These are phyloP conservation scores for Trichosporon sp. DNA, from an alignment of 1,284 basidiomycete species.

Conservation along the genomic window DNA sequence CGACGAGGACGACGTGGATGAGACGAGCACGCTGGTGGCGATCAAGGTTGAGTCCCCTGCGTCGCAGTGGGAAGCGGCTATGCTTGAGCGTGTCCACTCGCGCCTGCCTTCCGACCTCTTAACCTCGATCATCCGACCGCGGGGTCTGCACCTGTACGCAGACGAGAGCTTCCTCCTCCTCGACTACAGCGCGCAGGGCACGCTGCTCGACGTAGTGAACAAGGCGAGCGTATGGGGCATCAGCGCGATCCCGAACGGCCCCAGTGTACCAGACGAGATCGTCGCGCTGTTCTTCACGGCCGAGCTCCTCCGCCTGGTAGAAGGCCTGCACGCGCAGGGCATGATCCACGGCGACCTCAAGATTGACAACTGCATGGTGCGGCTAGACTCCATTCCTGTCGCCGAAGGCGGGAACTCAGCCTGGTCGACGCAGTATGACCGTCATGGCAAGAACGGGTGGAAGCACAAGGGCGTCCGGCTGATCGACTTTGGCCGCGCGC, in stretches of 20 bases:
- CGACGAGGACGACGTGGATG: constrained; percentile 57
- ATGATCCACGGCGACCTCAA: constrained; percentile 98
- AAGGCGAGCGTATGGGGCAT: constrained; percentile 60
- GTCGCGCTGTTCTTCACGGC: constrained; percentile 92
- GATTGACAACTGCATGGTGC: constrained; percentile 95
- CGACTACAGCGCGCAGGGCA: constrained; percentile 84
- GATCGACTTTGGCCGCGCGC: constrained; percentile 93
- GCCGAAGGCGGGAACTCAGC: constrained; percentile 55
- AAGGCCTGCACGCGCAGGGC: constrained; percentile 70
- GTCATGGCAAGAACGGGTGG: constrained; percentile 78
- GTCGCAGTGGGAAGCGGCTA: constrained; percentile 88
- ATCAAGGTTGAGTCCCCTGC: constrained; percentile 88
- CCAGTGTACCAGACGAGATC: constrained; percentile 70
- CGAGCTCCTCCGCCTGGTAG: constrained; percentile 78
- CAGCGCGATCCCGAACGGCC: constrained; percentile 31
- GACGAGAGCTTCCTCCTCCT: constrained; percentile 90
- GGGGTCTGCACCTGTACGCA: constrained; percentile 69
- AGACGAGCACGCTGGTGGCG: constrained; percentile 62
- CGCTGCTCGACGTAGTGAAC: constrained; percentile 89
- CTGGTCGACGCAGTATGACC: constrained; percentile 71
- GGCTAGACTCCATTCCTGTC: constrained; percentile 69
- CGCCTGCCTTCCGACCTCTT: constrained; percentile 57
- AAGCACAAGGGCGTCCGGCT: constrained; percentile 76
- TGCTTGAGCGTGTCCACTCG: constrained; percentile 70
- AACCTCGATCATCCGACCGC: constrained; percentile 65